phyloP scores from a whole-genome alignment of 2,329 filamentous ascomycete genomes.

The Clonostachys rosea region DNA sequence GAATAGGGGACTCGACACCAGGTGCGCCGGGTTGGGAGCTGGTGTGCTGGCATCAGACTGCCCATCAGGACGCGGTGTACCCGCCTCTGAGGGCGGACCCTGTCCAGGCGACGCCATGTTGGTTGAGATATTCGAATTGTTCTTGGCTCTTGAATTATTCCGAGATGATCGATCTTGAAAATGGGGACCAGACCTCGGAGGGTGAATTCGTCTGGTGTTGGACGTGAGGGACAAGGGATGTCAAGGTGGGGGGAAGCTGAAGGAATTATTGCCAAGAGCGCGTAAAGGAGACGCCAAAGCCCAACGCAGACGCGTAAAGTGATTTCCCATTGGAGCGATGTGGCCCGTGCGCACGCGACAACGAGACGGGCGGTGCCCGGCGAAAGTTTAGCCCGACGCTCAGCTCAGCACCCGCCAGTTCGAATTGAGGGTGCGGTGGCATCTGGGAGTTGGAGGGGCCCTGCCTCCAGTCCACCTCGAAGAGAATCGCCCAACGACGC shows the following conservation, averaged over 20 bases:
- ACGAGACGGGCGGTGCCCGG: slow-evolving; percentile 1
- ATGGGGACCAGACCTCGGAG: neutral
- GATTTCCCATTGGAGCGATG: slow-evolving; percentile 11
- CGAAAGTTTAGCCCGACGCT: slow-evolving; percentile 21
- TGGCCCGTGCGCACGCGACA: slow-evolving; percentile 18
- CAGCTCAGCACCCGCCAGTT: neutral
- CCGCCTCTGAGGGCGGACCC: slow-evolving; percentile 47
- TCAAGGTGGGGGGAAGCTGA: slow-evolving; percentile 3
- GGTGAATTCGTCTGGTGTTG: neutral
- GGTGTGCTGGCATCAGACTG: slow-evolving; percentile 35
- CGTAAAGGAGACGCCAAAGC: slow-evolving; percentile 9
- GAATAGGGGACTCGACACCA: slow-evolving; percentile 74
- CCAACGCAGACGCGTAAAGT: slow-evolving; percentile 32
- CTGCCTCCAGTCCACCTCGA: slow-evolving; percentile 1
- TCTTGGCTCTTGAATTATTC: neutral
- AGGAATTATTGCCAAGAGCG: slow-evolving; percentile 8
- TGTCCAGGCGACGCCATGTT: slow-evolving; percentile 38
- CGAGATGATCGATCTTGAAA: too few relatives aligned
- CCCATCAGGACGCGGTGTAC: slow-evolving; percentile 33
- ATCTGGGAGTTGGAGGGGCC: slow-evolving; percentile 18
- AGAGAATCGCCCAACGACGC: neutral
- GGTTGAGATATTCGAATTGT: neutral
- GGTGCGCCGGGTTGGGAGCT: slow-evolving; percentile 41
- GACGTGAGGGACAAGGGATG: neutral
- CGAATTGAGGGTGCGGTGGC: slow-evolving; percentile 1